phyloP scores from a whole-genome alignment of 164 flowering plant species.

The Buxus sempervirens region DNA sequence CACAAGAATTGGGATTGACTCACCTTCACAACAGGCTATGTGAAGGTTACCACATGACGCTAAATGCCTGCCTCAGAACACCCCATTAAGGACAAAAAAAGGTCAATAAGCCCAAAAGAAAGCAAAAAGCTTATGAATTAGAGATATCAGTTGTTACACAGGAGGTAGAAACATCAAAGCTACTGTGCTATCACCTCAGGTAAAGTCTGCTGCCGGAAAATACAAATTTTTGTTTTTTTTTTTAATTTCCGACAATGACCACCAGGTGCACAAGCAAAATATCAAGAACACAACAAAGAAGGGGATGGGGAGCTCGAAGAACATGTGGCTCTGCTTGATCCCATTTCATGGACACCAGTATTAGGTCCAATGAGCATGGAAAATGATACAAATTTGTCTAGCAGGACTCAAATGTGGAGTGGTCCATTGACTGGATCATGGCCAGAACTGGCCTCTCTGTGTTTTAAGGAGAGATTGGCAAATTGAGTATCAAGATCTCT shows the following conservation, averaged over 20 bases:
- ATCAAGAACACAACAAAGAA: neutral
- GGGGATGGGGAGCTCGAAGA: neutral
- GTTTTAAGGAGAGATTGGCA: constrained; percentile 54
- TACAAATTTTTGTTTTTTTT: neutral
- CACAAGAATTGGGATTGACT: too few relatives aligned
- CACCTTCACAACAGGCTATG: too few relatives aligned
- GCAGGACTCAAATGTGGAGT: constrained; percentile 30
- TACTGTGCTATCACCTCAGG: constrained; percentile 40
- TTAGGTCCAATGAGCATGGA: neutral
- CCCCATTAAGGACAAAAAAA: too few relatives aligned
- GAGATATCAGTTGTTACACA: neutral
- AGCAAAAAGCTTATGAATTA: neutral
- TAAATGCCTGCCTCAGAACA: too few relatives aligned
- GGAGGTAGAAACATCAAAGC: neutral
- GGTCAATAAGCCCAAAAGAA: too few relatives aligned
- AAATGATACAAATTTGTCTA: neutral
- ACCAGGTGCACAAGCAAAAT: constrained; percentile 43
- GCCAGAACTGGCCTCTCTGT: constrained; percentile 31
- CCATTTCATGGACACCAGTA: neutral
- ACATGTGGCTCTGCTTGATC: neutral
- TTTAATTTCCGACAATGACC: constrained; percentile 23
- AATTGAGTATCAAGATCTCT: constrained; percentile 64
- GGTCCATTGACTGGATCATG: constrained; percentile 38
- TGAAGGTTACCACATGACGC: too few relatives aligned
- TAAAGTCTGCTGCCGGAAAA: constrained; percentile 26